Conservation (phyloP, 495 filamentous ascomycete species). For the Xylaria scruposa region DNA sequence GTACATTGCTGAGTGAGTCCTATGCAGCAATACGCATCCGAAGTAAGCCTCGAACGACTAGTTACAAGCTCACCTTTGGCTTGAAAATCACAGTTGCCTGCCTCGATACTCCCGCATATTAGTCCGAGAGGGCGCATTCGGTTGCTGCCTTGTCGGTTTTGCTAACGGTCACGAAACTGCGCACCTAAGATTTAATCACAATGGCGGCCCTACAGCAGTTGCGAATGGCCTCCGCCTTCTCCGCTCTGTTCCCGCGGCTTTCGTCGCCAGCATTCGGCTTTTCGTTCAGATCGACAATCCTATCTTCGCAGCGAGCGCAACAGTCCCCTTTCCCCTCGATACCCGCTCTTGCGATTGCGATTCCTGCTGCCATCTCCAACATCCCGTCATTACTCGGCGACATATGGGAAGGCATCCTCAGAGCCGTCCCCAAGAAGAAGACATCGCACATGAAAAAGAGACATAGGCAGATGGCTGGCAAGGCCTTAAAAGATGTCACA, state of each 20-base stretch:
- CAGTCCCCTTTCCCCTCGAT: conserved; percentile 50
- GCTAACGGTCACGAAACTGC: not conserved
- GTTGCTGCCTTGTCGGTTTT: not conserved
- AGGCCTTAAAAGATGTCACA: conserved; percentile 88
- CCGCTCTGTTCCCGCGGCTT: conserved; percentile 49
- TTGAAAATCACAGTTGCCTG: not conserved
- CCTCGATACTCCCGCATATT: not conserved
- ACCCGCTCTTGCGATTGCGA: conserved; percentile 55
- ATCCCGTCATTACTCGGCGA: conserved; percentile 66
- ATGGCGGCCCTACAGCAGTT: conserved; percentile 54
- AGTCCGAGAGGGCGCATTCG: conserved; percentile 25
- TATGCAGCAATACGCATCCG: not conserved
- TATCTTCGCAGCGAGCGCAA: conserved; percentile 45
- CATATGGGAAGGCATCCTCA: conserved; percentile 90
- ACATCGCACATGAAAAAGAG: conserved; percentile 96
- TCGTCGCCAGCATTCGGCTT: conserved; percentile 45
- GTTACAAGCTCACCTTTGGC: not conserved
- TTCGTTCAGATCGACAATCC: conserved; percentile 46
- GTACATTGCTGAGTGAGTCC: not conserved
- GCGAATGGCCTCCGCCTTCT: conserved; percentile 47
- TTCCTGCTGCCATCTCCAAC: conserved; percentile 61
- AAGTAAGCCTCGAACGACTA: not conserved
- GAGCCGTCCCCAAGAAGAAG: conserved; percentile 98
- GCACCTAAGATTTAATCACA: conserved; percentile 16
- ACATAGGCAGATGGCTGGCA: conserved; percentile 90